Base-by-base conservation (phyloP, 1,139 yeast genomes). In the Geotrichum bryndzae region DNA sequence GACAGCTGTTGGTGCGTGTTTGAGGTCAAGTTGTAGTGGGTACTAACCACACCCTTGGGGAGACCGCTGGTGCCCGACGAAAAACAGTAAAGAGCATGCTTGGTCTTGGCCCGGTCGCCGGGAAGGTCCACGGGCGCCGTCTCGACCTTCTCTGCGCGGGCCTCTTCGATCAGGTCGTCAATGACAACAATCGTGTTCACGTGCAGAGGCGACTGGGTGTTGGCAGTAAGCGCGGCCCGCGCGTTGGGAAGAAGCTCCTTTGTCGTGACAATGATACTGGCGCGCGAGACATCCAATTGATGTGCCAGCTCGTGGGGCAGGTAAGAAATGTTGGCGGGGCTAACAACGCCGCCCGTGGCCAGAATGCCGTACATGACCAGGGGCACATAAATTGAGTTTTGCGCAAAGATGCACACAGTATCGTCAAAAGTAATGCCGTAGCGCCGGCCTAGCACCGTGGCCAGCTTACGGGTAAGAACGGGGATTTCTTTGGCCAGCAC, bases 41-140 rank as follows among this genome's bases (percentile, higher is more conserved):
- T 76, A 68, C 85, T 75, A 54, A 80, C 80, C 18, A 85, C 89
- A 54, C 89, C 90, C 70, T 85, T 85, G 10, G 90, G 88, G 27
- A 57, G 57, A 54, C 78, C 72, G 1, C 87, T 83, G 18, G 89
- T 84, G 45, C 89, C 88, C 2, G 88, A 83, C 13, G 91, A 86
- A 72, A 85, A 86, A 55, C 69, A 65, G 48, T 64, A 61, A 38
- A 62, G 61, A 11, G 67, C 67, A 27, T 57, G 61, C 35, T 54
- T 56, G 13, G 54, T 50, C 33, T 50, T 33, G n/a, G 51, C 41
- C 11, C 41, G 58, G 15, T 54, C 59, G 5, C 53, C 51, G 5
- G 27, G 13, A n/a, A 58, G 31, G 25, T 57, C 46, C 51, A 62
- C 50, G 23, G 64, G 64, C 15, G 10, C 35, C 5, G 35, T 31